Evolutionary conservation across 176 grass and related monocot genomes (phyloP).

Genomic region (Poa pratensis): DNA sequence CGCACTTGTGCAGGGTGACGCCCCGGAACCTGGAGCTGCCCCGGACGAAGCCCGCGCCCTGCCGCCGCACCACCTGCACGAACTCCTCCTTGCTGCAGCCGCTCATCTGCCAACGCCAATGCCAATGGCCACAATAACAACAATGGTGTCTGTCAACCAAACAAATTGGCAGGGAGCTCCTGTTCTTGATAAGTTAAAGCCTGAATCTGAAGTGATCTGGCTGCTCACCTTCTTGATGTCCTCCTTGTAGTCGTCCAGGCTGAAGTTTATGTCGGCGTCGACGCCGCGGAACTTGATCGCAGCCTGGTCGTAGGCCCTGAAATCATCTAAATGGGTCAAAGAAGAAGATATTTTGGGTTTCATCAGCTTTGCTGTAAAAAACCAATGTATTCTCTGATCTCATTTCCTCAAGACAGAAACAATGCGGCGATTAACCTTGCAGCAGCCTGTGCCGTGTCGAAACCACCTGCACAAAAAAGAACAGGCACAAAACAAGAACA

Average conservation of each 20-base stretch:
- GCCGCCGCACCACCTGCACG: conserved; percentile 69
- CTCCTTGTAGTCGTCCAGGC: conserved; percentile 53
- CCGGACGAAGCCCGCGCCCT: conserved; percentile 61
- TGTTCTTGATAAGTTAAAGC: not conserved
- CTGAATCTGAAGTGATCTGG: not conserved
- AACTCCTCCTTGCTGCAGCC: conserved; percentile 73
- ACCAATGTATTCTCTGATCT: not conserved
- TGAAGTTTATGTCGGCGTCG: conserved; percentile 67
- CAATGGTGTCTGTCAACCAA: not conserved
- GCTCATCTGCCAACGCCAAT: conserved; percentile 54
- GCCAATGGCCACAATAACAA: not conserved
- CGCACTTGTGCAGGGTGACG: conserved; percentile 78
- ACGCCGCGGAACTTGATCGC: conserved; percentile 72
- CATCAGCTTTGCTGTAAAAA: not conserved
- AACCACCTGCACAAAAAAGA: conserved; percentile 45
- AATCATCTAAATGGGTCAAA: not conserved
- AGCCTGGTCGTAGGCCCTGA: conserved; percentile 66
- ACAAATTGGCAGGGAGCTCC: not conserved
- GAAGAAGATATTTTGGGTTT: too few species aligned
- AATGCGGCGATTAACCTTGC: conserved; percentile 44
- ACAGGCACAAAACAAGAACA: not conserved
- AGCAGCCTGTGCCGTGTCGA: conserved; percentile 62
- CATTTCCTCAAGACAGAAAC: not conserved
- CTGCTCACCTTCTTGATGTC: conserved; percentile 57
- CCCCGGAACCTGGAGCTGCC: conserved; percentile 70